Base-by-base conservation (phyloP, 2,329 filamentous ascomycete species). In the Fusarium denticulatum region DNA sequence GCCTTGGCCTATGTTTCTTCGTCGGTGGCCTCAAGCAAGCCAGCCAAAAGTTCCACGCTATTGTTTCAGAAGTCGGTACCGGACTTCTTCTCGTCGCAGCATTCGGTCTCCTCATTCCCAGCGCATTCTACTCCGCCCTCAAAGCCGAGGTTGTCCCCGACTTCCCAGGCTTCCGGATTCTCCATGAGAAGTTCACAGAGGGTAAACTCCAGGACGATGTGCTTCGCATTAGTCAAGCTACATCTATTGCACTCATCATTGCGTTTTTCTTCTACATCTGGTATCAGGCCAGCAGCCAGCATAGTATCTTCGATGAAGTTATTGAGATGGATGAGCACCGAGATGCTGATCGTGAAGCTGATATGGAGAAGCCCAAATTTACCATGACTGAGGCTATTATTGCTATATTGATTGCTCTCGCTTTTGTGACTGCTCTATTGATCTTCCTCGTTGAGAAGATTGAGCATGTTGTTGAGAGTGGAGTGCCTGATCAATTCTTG, bases 401-500 rank as follows among this genome's bases (percentile, higher is more conserved):
- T 37, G 90, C 89, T 3, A 82, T 93, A 22, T 58, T 82, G 12
- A 80, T 92, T 45, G 83, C 90, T 0, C 79, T 93, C 15, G 82
- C 86, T 2, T 86, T 88, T 56, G 91, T 93, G 5, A 88, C 90
- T 1, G 79, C 93, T 60, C 88, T 91, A n/a, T 89, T 92, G 2
- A 86, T 92, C 9, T 91, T 90, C 75, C 82, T 93, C n/a, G 91
- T 93, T 13, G 84, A 89, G 50, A 82, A 92, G 73, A 93, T 94
- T 58, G 85, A 88, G 20, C 83, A 84, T 75, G 88, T 82, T 10
- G 80, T 83, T 1, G 77, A 81, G 30, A 76, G 69, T 20, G 79
- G 78, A 3, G 71, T 83, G 0, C 78, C 80, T 0, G 79, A 81
- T 22, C 80, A 82, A 37, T 81, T 80, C 22, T 58, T 82, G 47